phyloP scores from a whole-genome alignment of 2,329 filamentous ascomycete genomes.

The Polytolypa hystricis region DNA sequence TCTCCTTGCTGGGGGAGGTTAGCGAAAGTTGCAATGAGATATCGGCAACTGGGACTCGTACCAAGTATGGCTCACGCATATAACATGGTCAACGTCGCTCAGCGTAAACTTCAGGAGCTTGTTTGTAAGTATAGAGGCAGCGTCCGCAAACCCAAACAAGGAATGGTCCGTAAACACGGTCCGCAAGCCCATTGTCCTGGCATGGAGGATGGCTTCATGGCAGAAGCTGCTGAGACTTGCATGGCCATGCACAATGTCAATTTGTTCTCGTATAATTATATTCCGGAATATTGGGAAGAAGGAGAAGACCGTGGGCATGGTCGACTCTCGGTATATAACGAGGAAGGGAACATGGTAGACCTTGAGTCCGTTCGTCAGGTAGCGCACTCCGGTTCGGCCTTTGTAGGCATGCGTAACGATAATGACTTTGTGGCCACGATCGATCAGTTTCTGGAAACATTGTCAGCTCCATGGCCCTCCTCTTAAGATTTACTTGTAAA shows the following conservation, averaged over 20 bases:
- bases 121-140: constrained; percentile 89
- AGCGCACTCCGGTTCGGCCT: constrained; percentile 81
- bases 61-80: constrained; percentile 98
- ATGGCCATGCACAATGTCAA: constrained; percentile 98
- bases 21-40: neutral
- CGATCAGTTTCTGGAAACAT: constrained; percentile 64
- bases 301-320: constrained; percentile 94
- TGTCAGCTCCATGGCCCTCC: neutral
- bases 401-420: constrained; percentile 94
- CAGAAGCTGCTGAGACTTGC: constrained; percentile 85
- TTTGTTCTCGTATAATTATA: constrained; percentile 85
- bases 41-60: constrained; percentile 30
- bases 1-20: constrained; percentile 65
- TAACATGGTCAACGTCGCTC: constrained; percentile 95
- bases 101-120: constrained; percentile 93
- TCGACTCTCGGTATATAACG: constrained; percentile 86
- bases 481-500: neutral
- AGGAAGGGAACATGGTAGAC: constrained; percentile 97
- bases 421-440: constrained; percentile 95
- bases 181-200: constrained; percentile 85
- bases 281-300: constrained; percentile 98
- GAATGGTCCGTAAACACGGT: constrained; percentile 98
- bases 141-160: constrained; percentile 93
- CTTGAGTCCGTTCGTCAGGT: constrained; percentile 94
- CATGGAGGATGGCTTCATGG: constrained; percentile 89